These are phyloP conservation scores for Amanita muscaria DNA, from an alignment of 768 basidiomycete genomes.

Conservation along the genomic window DNA sequence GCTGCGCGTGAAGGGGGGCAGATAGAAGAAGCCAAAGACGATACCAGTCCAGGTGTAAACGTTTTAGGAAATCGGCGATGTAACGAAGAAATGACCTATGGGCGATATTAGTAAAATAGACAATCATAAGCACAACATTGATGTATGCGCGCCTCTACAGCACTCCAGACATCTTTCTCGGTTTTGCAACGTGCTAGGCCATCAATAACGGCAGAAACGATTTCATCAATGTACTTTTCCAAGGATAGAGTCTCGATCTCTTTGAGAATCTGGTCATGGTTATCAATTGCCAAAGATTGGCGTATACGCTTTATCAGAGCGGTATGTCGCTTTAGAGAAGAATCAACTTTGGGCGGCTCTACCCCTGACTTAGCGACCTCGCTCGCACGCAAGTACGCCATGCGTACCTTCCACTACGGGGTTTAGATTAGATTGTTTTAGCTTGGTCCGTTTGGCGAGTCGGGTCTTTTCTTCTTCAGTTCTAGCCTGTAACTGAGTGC, in stretches of 20 bases:
- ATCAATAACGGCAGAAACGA: constrained; percentile 79
- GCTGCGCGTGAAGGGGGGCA: constrained; percentile 49
- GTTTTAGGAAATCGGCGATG: constrained; percentile 78
- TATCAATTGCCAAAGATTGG: constrained; percentile 75
- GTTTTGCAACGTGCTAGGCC: constrained; percentile 84
- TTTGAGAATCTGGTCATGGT: constrained; percentile 81
- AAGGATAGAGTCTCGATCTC: constrained; percentile 86
- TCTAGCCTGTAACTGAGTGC: constrained; percentile 18
- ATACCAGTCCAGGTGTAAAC: constrained; percentile 68
- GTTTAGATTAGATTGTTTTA: constrained; percentile 50
- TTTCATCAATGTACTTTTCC: constrained; percentile 95
- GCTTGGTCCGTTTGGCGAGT: constrained; percentile 44
- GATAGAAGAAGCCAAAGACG: constrained; percentile 48
- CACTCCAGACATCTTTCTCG: constrained; percentile 86
- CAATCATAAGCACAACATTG: constrained; percentile 2
- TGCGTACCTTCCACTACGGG: constrained; percentile 38
- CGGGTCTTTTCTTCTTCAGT: constrained; percentile 41
- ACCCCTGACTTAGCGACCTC: constrained; percentile 5
- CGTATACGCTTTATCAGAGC: constrained; percentile 91
- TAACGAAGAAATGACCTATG: constrained; percentile 77
- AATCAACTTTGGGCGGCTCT: constrained; percentile 80
- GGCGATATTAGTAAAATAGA: constrained; percentile 3
- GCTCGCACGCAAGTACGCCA: constrained; percentile 8
- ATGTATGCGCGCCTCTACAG: constrained; percentile 68
- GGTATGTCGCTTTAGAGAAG: constrained; percentile 93